These are phyloP conservation scores for Solanum ossicruentum DNA, from an alignment of 257 asterid species.

Conservation along the genomic window DNA sequence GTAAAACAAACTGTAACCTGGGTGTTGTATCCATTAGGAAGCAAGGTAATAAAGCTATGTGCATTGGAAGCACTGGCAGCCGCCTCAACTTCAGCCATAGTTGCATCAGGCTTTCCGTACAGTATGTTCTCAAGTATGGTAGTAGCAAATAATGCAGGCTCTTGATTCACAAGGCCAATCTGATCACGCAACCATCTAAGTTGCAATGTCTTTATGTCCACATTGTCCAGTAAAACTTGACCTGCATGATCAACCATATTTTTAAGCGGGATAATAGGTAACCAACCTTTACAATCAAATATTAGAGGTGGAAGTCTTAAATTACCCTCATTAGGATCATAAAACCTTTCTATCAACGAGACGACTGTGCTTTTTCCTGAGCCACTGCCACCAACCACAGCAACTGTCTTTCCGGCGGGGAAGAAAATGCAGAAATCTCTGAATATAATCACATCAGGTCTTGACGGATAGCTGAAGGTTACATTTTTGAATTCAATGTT, in stretches of 20 bases:
- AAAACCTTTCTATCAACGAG: constrained; percentile 83
- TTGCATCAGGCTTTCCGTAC: constrained; percentile 90
- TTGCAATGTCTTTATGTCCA: constrained; percentile 74
- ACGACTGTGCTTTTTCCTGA: constrained; percentile 97
- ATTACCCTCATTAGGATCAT: constrained; percentile 90
- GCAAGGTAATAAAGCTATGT: constrained; percentile 76
- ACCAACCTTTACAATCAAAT: neutral
- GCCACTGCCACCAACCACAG: constrained; percentile 98
- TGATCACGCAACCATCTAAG: constrained; percentile 88
- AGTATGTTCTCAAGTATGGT: constrained; percentile 87
- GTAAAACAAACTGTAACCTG: constrained; percentile 33
- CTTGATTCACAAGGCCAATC: constrained; percentile 97
- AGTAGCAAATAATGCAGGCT: constrained; percentile 97
- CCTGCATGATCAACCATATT: constrained; percentile 32
- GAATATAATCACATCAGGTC: constrained; percentile 92
- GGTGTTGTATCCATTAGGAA: constrained; percentile 89
- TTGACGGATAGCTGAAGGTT: constrained; percentile 86
- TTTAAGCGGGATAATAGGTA: neutral
- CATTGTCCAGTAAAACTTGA: constrained; percentile 71
- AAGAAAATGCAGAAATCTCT: constrained; percentile 84
- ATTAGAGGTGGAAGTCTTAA: neutral
- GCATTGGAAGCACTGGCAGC: constrained; percentile 96
- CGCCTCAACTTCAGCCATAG: constrained; percentile 85
- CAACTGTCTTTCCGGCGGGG: constrained; percentile 96
- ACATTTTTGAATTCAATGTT: constrained; percentile 86